Conservation (phyloP, 1,284 basidiomycete genomes). For the Heterobasidion annosum region DNA sequence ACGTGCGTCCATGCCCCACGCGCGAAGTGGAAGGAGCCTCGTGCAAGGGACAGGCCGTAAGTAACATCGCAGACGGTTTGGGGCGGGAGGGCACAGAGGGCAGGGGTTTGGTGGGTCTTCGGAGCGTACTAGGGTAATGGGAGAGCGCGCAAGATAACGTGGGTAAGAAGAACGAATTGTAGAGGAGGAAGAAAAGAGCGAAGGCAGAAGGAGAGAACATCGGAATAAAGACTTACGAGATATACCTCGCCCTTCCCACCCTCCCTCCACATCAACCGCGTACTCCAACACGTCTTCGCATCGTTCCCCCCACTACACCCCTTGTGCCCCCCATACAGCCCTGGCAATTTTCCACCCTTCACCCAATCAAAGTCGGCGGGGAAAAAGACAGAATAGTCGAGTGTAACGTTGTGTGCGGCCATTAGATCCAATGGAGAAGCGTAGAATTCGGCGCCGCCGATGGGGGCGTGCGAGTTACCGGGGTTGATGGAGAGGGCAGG, state of each 20-base stretch:
- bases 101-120: conserved; percentile 38
- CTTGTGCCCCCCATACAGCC: conserved; percentile 58
- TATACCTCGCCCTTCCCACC: conserved; percentile 62
- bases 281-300: conserved; percentile 62
- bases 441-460: conserved; percentile 67
- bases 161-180: neutral
- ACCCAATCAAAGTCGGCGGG: conserved; percentile 59
- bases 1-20: conserved; percentile 62
- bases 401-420: conserved; percentile 39
- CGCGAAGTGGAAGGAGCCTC: conserved; percentile 63
- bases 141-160: conserved; percentile 4
- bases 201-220: neutral
- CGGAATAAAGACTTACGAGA: conserved; percentile 39
- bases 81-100: conserved; percentile 46
- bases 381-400: conserved; percentile 61
- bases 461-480: conserved; percentile 33
- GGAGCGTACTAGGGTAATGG: conserved; percentile 48
- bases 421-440: conserved; percentile 44
- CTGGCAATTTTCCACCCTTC: conserved; percentile 62
- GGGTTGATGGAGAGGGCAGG: conserved; percentile 61
- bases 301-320: conserved; percentile 62
- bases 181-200: neutral
- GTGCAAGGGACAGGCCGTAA: conserved; percentile 67
- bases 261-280: conserved; percentile 66
- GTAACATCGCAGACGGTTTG: conserved; percentile 50